Evolutionary conservation across 352 stramenopile species (phyloP), one percentile per base, ranked within the genome.

Genomic region (Phytophthora podocarpi): DNA sequence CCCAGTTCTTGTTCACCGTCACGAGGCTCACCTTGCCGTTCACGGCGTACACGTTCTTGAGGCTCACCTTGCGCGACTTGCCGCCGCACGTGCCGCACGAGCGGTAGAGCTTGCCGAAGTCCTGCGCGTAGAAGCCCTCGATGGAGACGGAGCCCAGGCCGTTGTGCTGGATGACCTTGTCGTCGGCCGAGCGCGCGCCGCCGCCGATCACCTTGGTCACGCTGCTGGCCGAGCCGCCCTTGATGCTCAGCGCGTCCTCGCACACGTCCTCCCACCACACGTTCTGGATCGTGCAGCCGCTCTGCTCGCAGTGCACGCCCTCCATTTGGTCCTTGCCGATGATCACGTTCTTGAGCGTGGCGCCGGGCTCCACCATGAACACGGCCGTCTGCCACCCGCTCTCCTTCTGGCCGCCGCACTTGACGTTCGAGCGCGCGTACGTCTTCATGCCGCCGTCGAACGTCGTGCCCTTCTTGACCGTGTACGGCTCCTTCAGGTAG

Each of bases 371-470:
- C 1, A 87, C 39, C 11, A 74, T 39, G 57, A 87, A 87, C 45
- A 80, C 60, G 16, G 64, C 59, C 3, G 64, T 60, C 30, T 50
- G 48, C 10, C 20, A 47, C 5, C 47, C 37, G 18, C 36, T 70
- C 58, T 72, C 67, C 23, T 40, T 63, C 47, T 71, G 55, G 21
- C 36, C 63, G 1, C 62, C 34, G 47, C 76, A 85, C 50, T 43
- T 64, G 36, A 80, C 55, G 58, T 82, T 53, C 35, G 67, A 77
- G 28, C 66, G 72, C 35, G 76, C 59, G 64, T 82, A 89, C 39
- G 72, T 89, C 64, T 82, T 72, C 64, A 77, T 78, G 26, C 67
- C 62, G 21, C 76, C 76, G 40, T 82, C 76, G 37, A 76, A 82
- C 28, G 48, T 50, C 12, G 52, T 36, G 20, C 64, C 74, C n/a